Percentiles rank a stretch among this genome's conserved stretches.
Evolutionary conservation across 1,284 basidiomycete species (phyloP).

Genomic region (Cryptococcus sp.): DNA sequence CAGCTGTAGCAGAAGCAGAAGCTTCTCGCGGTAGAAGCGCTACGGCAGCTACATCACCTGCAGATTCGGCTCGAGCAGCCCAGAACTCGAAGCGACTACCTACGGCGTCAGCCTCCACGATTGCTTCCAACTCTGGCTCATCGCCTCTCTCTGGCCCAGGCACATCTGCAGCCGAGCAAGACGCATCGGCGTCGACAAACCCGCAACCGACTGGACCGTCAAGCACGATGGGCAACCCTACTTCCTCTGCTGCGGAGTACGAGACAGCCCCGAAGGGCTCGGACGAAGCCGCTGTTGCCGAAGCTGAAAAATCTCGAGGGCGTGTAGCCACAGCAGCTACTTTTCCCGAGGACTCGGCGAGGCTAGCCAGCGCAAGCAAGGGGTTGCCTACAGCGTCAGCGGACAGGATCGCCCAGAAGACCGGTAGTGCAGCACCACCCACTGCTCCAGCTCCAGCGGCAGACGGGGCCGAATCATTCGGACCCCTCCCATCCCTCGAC

Average conservation of each 20-base stretch:
- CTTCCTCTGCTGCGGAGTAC: not conserved
- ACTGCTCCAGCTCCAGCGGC: not conserved
- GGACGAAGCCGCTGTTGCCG: not conserved
- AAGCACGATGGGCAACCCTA: slow-evolving; percentile 1
- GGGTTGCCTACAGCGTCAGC: not conserved
- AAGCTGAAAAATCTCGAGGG: no score
- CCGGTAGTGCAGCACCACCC: not conserved
- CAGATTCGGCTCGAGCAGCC: no score
- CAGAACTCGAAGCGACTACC: not conserved
- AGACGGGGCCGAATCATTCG: no score
- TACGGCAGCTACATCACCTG: no score
- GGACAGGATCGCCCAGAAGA: not conserved
- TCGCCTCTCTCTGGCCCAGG: not conserved
- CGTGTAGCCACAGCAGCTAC: no score
- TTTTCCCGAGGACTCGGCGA: no score
- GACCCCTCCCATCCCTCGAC: slow-evolving; percentile 49
- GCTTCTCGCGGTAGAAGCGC: no score
- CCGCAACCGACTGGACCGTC: slow-evolving; percentile 25
- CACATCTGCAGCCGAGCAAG: not conserved
- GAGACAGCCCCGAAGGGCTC: not conserved
- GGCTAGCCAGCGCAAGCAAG: not conserved
- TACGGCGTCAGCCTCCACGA: not conserved
- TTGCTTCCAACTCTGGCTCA: not conserved
- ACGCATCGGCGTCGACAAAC: slow-evolving; percentile 26
- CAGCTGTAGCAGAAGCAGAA: no score